Conservation (phyloP, 2,329 filamentous ascomycete species). For the Claviceps sp. region DNA sequence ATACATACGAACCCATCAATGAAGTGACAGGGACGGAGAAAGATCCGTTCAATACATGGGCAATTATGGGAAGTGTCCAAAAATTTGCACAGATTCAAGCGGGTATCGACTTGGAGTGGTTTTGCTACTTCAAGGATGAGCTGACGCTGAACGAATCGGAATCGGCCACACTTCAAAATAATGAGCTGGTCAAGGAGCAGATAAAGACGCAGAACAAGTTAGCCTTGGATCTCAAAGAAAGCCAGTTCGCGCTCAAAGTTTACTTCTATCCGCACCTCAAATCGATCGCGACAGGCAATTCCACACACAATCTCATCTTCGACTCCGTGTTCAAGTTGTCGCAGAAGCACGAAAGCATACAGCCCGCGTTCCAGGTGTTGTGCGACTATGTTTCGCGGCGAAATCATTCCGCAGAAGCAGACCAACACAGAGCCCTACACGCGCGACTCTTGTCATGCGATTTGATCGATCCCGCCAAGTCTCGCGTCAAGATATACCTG, state of each 20-base stretch:
- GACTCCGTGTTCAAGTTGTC: not conserved
- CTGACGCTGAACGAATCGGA: not conserved
- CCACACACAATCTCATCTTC: not conserved
- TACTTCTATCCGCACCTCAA: not conserved
- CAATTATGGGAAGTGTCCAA: not conserved
- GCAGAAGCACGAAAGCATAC: not conserved
- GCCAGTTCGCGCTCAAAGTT: not conserved
- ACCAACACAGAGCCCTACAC: not conserved
- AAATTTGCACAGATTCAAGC: not conserved
- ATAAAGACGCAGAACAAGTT: not conserved
- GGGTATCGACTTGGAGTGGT: not conserved
- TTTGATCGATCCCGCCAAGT: not conserved
- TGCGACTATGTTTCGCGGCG: not conserved
- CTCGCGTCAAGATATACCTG: constrained; percentile 2
- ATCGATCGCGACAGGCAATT: not conserved
- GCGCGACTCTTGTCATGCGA: constrained; percentile 1
- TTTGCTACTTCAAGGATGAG: not conserved
- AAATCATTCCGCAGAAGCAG: not conserved
- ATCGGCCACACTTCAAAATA: not conserved
- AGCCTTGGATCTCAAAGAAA: not conserved
- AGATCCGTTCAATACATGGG: not conserved
- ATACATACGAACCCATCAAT: constrained; percentile 1
- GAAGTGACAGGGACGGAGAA: not conserved
- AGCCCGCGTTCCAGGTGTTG: not conserved
- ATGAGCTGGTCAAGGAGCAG: not conserved